Conservation (phyloP, 2,329 filamentous ascomycete species). For the Calonectria henricotiae region DNA sequence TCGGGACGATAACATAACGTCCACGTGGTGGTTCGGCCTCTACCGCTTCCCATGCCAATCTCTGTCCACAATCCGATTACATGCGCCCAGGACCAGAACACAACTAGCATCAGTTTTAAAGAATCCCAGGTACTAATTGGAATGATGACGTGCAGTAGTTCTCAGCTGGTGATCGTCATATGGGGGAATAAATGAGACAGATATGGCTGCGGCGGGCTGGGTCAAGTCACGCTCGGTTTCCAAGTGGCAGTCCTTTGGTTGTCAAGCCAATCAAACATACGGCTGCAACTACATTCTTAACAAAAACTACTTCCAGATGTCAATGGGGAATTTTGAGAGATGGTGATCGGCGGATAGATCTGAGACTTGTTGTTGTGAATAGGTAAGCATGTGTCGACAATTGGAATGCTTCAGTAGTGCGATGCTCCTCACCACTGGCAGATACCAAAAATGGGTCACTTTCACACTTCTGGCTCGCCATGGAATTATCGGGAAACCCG, state of each 20-base stretch:
- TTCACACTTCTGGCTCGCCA: not conserved
- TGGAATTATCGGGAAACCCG: not conserved
- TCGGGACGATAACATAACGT: not conserved
- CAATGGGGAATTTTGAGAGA: not conserved
- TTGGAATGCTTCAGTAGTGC: conserved; percentile 13
- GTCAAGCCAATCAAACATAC: conserved; percentile 9
- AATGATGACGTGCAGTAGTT: not conserved
- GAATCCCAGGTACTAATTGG: not conserved
- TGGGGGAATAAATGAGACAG: conserved; percentile 6
- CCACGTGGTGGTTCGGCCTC: conserved; percentile 5
- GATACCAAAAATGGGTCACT: conserved; percentile 3
- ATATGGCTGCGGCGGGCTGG: conserved; percentile 3
- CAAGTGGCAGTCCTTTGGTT: not conserved
- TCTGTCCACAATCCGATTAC: not conserved
- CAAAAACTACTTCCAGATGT: not conserved
- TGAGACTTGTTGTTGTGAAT: conserved; percentile 15
- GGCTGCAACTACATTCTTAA: not conserved
- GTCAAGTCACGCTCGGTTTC: not conserved
- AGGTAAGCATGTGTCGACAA: not conserved
- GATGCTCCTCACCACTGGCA: not conserved
- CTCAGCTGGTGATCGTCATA: not conserved
- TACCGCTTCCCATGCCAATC: conserved; percentile 3
- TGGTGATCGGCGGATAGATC: conserved; percentile 8
- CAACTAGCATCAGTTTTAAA: too few species aligned
- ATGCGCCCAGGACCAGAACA: not conserved